phyloP scores from a whole-genome alignment of 345 rosid genomes.

The Gossypium raimondii region DNA sequence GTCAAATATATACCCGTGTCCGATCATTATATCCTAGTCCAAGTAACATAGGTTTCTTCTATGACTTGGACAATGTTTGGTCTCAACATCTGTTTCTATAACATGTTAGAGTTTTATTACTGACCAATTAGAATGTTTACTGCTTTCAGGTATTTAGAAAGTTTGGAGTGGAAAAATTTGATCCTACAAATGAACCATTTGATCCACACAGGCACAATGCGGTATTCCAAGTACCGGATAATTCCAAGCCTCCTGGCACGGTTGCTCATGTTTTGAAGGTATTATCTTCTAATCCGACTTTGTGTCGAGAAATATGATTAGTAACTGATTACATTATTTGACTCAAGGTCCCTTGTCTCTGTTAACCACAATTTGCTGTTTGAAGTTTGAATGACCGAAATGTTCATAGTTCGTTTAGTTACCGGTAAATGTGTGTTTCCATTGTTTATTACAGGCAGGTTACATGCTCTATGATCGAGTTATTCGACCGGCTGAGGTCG shows the following conservation, averaged over 20 bases:
- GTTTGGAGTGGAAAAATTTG: slow-evolving; percentile 68
- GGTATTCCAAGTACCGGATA: slow-evolving; percentile 69
- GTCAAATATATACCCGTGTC: not conserved
- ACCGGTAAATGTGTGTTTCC: not conserved
- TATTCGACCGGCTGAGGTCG: slow-evolving; percentile 94
- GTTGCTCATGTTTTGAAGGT: slow-evolving; percentile 89
- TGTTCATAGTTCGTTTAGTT: not conserved
- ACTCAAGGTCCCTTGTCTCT: not conserved
- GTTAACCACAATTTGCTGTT: not conserved
- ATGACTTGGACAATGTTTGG: not conserved
- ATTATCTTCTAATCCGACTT: not conserved
- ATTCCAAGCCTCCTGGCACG: slow-evolving; percentile 80
- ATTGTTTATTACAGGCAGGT: slow-evolving; percentile 55
- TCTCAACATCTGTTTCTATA: not conserved
- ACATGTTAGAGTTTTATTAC: not conserved
- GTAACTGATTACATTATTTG: not conserved
- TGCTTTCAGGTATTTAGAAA: slow-evolving; percentile 66
- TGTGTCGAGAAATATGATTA: not conserved
- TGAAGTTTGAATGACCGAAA: not conserved
- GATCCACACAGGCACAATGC: slow-evolving; percentile 93
- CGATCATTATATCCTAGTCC: too few relatives aligned
- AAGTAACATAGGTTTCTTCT: too few relatives aligned
- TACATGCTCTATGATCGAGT: slow-evolving; percentile 72
- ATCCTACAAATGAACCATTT: slow-evolving; percentile 78
- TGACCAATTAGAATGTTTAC: slow-evolving; percentile 5